Evolutionary conservation across 2,329 filamentous ascomycete genomes (phyloP).

Genomic region (Pseudogymnoascus sp.): DNA sequence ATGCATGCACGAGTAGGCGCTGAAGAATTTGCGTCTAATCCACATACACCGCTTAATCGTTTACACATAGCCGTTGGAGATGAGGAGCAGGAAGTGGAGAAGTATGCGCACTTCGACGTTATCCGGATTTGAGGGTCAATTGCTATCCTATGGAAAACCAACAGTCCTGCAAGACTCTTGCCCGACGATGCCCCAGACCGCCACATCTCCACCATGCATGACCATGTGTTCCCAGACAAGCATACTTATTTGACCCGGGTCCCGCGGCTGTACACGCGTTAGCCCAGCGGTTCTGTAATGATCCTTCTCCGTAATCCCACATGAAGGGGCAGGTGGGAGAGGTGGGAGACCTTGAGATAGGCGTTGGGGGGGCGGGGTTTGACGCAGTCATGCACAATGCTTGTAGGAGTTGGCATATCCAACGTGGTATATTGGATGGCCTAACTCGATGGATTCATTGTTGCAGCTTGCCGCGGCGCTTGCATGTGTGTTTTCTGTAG

Average conservation of each 20-base stretch:
- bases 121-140: slow-evolving; percentile 4
- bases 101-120: not conserved
- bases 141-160: slow-evolving; percentile 4
- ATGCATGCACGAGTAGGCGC: not conserved
- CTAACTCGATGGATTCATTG: not conserved
- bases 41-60: not conserved
- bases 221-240: slow-evolving; percentile 1
- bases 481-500: not conserved
- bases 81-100: not conserved
- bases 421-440: slow-evolving; percentile 6
- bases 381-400: slow-evolving; percentile 6
- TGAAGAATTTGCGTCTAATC: slow-evolving; percentile 3
- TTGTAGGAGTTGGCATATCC: slow-evolving; percentile 2
- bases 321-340: not conserved
- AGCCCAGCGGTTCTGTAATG: slow-evolving; percentile 6
- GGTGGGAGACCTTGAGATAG: not conserved
- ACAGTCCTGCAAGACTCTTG: slow-evolving; percentile 1
- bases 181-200: not conserved
- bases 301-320: not conserved
- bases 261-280: slow-evolving; percentile 6
- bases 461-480: slow-evolving; percentile 7
- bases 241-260: not conserved
- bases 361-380: not conserved
- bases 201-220: slow-evolving; percentile 5
- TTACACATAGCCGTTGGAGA: not conserved